Evolutionary conservation across 2,329 filamentous ascomycete species (phyloP), one percentile per base, ranked within the genome.

Genomic region (Penicillium sp.): DNA sequence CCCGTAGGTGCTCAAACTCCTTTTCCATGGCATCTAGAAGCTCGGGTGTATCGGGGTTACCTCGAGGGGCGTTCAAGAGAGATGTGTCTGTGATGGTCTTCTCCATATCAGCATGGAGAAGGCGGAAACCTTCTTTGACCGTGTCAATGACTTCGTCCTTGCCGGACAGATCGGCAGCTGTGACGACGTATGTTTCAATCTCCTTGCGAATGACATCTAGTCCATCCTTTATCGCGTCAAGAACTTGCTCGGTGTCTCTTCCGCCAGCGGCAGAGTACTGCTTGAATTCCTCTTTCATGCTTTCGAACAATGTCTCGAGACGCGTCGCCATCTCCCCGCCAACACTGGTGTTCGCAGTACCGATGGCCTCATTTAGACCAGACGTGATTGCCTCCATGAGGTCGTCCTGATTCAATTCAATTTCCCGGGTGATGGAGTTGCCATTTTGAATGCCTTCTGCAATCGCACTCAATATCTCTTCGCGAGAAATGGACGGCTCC

Each of bases 141-240:
- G 84, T 84, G 44, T 90, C 85, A 65, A 93, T 82, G 53, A 94
- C 87, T 44, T 94, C 89, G 61, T 93, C 87, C 56, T 92, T 90
- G 18, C 83, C 84, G 1, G 85, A 81, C 1, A 84, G 80, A 56
- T 88, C 88, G 14, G 84, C 80, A 7, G 86, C 84, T 43, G 85
- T 85, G 64, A 92, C 86, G 54, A 94, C 85, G 61, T 95, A 96
- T 40, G 78, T 79, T 67, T 96, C 90, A 51, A 97, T 89, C 55
- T 96, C 89, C 11, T 79, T 76, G 10, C 91, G 86, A 7, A 97
- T 82, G 61, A 84, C 87, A 62, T 96, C 91, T 13, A 96, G 81
- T 0, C 91, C 91, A 67, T 96, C 90, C 62, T 91, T 93, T 40
- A 95, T 87, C 0, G 91, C 89, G 70, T 94, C 90, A 4, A 97